Evolutionary conservation across 31 red algal genomes (phyloP).

Genomic region (Asparagopsis taxiformis): DNA sequence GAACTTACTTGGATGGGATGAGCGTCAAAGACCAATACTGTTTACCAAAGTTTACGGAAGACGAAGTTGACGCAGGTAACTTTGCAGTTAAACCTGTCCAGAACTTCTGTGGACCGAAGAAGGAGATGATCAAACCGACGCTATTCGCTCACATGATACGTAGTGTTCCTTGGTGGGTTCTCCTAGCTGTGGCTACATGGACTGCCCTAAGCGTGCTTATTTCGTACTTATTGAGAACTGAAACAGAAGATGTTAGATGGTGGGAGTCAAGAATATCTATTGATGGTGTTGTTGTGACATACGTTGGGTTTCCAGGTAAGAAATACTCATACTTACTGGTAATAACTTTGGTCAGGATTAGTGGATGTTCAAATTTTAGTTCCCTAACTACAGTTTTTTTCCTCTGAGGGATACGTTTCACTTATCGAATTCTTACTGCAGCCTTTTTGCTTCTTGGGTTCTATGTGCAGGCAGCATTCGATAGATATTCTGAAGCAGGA

Average conservation of each 20-base stretch:
- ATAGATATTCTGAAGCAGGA: conserved; percentile 20
- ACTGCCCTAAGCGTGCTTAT: conserved; percentile 6
- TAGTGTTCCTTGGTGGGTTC: conserved; percentile 39
- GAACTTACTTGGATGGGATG: conserved; percentile 3
- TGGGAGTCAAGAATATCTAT: conserved; percentile 13
- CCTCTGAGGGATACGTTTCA: too few relatives aligned
- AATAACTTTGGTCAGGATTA: too few relatives aligned
- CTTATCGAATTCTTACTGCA: too few relatives aligned
- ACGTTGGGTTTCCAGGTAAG: too few relatives aligned
- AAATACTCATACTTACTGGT: too few relatives aligned
- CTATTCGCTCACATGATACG: conserved; percentile 21
- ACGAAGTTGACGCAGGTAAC: not conserved
- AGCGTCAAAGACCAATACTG: not conserved
- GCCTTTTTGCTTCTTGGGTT: too few relatives aligned
- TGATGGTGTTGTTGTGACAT: too few relatives aligned
- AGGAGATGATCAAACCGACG: conserved; percentile 4
- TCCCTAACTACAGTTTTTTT: too few relatives aligned
- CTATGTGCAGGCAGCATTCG: conserved; percentile 39
- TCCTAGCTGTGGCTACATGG: conserved; percentile 19
- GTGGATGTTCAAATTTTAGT: too few relatives aligned
- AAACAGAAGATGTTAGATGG: conserved; percentile 3
- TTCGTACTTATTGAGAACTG: conserved; percentile 17
- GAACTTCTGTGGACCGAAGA: conserved; percentile 5
- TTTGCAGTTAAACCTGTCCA: not conserved
- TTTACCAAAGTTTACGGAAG: conserved; percentile 13